Conservation (phyloP, 768 basidiomycete genomes). For the Amylocystis lapponica region DNA sequence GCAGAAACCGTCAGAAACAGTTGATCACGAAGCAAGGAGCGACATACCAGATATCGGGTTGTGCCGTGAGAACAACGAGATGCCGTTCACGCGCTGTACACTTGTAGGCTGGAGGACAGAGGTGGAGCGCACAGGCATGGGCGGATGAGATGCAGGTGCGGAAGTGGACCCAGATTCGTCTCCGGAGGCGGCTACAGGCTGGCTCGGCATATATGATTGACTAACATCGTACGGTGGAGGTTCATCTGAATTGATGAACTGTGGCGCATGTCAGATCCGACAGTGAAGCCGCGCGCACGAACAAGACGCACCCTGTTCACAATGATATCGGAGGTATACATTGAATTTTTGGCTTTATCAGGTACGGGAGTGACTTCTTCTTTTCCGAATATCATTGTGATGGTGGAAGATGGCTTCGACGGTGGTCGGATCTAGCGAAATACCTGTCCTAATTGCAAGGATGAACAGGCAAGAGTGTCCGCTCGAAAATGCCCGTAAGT, state of each 20-base stretch:
- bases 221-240: not conserved
- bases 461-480: too few relatives aligned
- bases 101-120: conserved; percentile 12
- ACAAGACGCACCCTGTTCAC: too few relatives aligned
- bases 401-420: too few relatives aligned
- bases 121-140: too few relatives aligned
- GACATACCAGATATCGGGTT: conserved; percentile 17
- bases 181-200: not conserved
- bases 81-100: conserved; percentile 20
- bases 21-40: not conserved
- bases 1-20: not conserved
- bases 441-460: too few relatives aligned
- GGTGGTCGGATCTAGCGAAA: too few relatives aligned
- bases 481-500: not conserved
- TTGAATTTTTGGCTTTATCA: too few relatives aligned
- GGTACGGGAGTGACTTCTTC: too few relatives aligned
- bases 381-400: too few relatives aligned
- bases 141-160: too few relatives aligned
- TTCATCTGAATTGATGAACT: not conserved
- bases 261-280: not conserved
- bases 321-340: too few relatives aligned
- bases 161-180: too few relatives aligned
- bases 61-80: conserved; percentile 20
- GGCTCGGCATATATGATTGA: not conserved
- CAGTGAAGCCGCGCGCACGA: not conserved